Conservation (phyloP, 2,329 filamentous ascomycete species). For the Xylaria sp. region DNA sequence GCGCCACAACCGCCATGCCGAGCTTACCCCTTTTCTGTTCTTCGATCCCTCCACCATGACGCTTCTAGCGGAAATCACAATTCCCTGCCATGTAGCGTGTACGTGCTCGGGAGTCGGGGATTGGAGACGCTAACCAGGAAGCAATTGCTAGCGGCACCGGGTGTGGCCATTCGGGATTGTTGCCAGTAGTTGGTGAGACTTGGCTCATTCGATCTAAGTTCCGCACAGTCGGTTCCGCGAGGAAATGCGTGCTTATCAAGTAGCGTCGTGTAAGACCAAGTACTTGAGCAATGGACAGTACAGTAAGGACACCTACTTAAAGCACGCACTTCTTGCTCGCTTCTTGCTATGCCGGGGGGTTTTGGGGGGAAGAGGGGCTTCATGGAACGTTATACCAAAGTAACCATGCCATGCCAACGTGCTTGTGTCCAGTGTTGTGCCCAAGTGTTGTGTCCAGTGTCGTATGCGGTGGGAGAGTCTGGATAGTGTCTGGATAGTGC, state of each 20-base stretch:
- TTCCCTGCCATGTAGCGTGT: slow-evolving; percentile 6
- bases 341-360: neutral
- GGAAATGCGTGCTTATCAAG: neutral
- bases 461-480: too few relatives aligned
- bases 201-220: slow-evolving; percentile 27
- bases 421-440: too few relatives aligned
- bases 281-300: neutral
- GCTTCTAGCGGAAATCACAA: neutral
- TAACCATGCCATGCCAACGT: neutral
- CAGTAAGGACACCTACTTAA: too few relatives aligned
- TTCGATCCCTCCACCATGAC: neutral
- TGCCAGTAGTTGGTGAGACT: slow-evolving; percentile 26
- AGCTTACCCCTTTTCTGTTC: slow-evolving; percentile 13
- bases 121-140: slow-evolving; percentile 9
- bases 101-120: too few relatives aligned
- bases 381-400: too few relatives aligned
- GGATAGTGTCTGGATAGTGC: too few relatives aligned
- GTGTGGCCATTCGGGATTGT: slow-evolving; percentile 27
- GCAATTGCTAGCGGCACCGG: neutral
- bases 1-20: slow-evolving; percentile 25
- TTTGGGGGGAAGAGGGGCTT: too few relatives aligned
- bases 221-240: slow-evolving; percentile 24
- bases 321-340: too few relatives aligned
- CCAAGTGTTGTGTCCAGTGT: too few relatives aligned
- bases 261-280: too few relatives aligned